Base-by-base conservation (phyloP, 208 protist genomes). In the Leishmania braziliensis region DNA sequence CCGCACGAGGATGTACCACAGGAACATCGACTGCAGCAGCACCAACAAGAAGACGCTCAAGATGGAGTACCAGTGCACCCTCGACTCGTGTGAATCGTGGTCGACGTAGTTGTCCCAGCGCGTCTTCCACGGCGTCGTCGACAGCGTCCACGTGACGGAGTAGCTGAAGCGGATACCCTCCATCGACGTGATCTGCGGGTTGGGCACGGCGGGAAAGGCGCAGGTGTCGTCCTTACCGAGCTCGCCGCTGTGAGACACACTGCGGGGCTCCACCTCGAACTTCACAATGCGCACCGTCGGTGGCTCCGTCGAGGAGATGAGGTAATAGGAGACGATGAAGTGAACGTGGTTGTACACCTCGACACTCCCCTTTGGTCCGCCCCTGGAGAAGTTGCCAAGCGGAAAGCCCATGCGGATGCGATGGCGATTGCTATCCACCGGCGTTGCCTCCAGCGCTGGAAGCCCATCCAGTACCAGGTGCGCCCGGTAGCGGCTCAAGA, bases 21-120 rank as follows among this genome's bases (percentile, higher is more conserved):
- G 84, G 80, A 99, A 96, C 54, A 80, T 78, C 9, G 96, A 94
- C 23, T 99, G 92, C 85, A 99, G 95, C 62, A 99, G 58, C 16
- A 99, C 96, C 39, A 99, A 96, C 66, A 98, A 92, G 12, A 99
- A 90, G n/a, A 94, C 98, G 90, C 99, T 99, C 62, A 99, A 75
- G 73, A 99, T 98, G 16, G 94, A 97, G 86, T 98, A 98, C 97
- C 95, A 99, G 86, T 99, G 98, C 69, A 98, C 91, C 71, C 92
- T 78, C 6, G 87, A 69, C 77, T 96, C 92, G 16, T 72, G 78
- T 74, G 87, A 86, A 43, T 89, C 84, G 26, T 33, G 14, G 36
- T 82, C 80, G 63, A 99, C 88, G 80, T 99, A 99, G 18, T 81
- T 74, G 75, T 99, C 98, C 98, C 98, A 99, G 26, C 98, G 90